Evolutionary conservation across 208 protist genomes (phyloP), one percentile per base, ranked within the genome.

Genomic region (Tritrichomonas foetus): DNA sequence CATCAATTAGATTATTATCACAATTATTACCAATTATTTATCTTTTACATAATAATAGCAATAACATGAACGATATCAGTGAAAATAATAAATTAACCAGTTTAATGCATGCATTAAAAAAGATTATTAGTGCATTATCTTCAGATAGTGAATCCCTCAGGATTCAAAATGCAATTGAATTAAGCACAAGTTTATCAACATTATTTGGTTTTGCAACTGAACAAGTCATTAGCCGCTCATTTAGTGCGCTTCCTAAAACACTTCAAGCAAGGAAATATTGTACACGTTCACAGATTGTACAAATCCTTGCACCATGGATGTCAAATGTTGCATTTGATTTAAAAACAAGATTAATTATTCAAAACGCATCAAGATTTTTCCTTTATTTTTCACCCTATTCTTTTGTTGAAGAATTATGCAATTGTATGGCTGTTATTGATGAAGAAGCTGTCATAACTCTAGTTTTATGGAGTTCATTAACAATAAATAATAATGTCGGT

Each of bases 341-440:
- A 20, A 82, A 82, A 27, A 30, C 33, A 1, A 82, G 39, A 82
- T 50, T 20, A 30, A 49, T 82, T 14, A 16, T 82, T 36, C 3
- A 82, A 49, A 50, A 50, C 1, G 5, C 41, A 11, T n/a, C 11
- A 8, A 44, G 41, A 49, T 82, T 50, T 82, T 82, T 82, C 39
- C 39, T 82, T 47, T 82, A 82, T 20, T 82, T 82, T 41, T 50
- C 74, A 22, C 74, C 33, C 0, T 82, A 82, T 82, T 82, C 74
- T 14, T 82, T 82, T 39, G 74, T 82, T 0, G 50, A 50, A 20
- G 41, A 82, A 8, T 82, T 82, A 16, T 47, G 33, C 39, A 30
- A 27, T 9, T 82, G 74, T 27, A 82, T 61, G 53, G 16, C 5
- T 61, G 53, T 22, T 22, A 61, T 16, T 5, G 53, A 61, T 22